phyloP scores from a whole-genome alignment of 78 protist species.

The Polysphondylium violaceum region DNA sequence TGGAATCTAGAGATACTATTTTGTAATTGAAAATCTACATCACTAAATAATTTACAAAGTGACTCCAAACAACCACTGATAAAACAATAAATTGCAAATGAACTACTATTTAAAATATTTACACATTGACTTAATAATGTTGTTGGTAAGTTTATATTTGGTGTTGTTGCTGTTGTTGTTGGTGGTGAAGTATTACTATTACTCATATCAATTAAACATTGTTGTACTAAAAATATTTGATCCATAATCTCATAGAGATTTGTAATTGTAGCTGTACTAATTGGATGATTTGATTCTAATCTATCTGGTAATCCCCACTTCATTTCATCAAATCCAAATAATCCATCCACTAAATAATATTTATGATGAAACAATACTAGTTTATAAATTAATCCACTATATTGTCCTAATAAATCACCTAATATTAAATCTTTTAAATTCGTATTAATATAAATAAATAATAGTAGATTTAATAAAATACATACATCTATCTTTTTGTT shows the following conservation, averaged over 20 bases:
- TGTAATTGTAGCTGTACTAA: conserved; percentile 7
- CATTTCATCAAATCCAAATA: conserved; percentile 44
- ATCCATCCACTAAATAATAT: conserved; percentile 29
- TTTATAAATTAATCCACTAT: conserved; percentile 37
- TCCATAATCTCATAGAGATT: conserved; percentile 23
- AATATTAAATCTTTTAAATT: conserved; percentile 17
- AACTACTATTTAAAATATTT: conserved; percentile 36
- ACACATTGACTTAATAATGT: conserved; percentile 4
- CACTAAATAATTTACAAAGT: conserved; percentile 14
- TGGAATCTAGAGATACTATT: neutral
- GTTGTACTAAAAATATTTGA: conserved; percentile 18
- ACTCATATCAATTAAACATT: neutral
- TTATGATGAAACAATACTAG: conserved; percentile 41
- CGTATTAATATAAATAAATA: neutral
- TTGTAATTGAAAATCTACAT: neutral
- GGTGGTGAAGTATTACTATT: neutral
- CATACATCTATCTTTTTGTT: conserved; percentile 73
- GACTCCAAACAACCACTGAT: conserved; percentile 23
- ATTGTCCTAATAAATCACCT: conserved; percentile 58
- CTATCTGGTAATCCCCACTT: conserved; percentile 70
- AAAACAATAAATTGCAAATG: conserved; percentile 55
- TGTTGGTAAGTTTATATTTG: no score
- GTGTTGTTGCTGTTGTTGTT: conserved; percentile 21
- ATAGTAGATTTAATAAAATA: neutral
- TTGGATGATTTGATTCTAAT: conserved; percentile 31